Evolutionary conservation across 1,139 yeast genomes (phyloP), one percentile per base, ranked within the genome.

Genomic region (Debaryomyces fabryi): DNA sequence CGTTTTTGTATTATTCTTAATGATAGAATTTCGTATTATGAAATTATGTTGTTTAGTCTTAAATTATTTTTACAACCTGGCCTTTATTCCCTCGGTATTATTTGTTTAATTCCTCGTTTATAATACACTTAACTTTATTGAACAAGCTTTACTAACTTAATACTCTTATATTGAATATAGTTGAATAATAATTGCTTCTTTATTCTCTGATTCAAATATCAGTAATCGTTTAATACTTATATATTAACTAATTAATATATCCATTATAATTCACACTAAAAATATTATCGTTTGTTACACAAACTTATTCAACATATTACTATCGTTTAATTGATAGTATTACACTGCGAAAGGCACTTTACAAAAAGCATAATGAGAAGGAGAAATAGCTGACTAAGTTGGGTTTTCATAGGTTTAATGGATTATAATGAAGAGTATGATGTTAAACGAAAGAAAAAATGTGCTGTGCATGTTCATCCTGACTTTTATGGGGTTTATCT

Each of bases 401-500:
- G 13, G 12, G 2, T 7, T 10, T 18, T 32, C 20, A 7, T 10
- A 7, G 24, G 8, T 12, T 25, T 10, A 27, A 39, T 39, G 42
- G 24, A 30, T 20, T 7, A 39, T 10, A 39, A 7, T 25, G 23
- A 12, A 39, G 33, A 27, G 10, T 27, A 27, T 15, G 24, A 39
- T 21, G 39, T 27, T 27, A 32, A 18, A 9, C 18, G 34, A 16
- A 27, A 23, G 9, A 12, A 8, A 7, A 39, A 18, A 12, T 8
- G 33, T 18, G 18, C 6, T 16, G 12, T 56, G 20, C 62, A 61
- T 45, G 47, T 48, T 7, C 48, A 58, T 2, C 71, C 76, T 6
- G 62, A 62, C 13, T 81, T 85, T 52, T 87, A 87, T 62, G 82
- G 88, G 42, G 88, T 88, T 41, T 87, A 87, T 58, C 65, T 88